Base-by-base conservation (phyloP, 768 basidiomycete species). In the Suillus subluteus region DNA sequence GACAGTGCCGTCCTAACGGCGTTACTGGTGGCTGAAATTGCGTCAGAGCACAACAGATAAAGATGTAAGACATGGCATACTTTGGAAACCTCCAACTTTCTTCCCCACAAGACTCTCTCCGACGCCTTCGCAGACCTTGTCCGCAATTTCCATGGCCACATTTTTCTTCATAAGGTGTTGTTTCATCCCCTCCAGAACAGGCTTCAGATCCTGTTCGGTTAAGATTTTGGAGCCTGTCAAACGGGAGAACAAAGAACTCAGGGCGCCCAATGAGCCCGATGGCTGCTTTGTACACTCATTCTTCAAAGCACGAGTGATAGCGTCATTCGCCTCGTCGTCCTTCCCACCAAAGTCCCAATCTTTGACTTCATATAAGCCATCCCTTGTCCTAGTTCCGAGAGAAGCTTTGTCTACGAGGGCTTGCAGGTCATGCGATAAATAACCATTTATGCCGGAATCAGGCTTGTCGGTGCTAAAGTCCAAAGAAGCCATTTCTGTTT, bases 141-240 rank as follows among this genome's bases (percentile, higher is more conserved):
- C 95, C 15, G 96, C 85, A 68, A 99, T 98, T 66, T 96, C 95
- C 78, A 88, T 93, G 5, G 98, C 98, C 6, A 99, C 98, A 73
- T 99, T 99, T 83, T 99, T 99, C 80, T 91, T 89, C 96, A 98
- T 98, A 55, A 99, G 83, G 78, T 98, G 97, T 67, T 96, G 94
- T 77, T 97, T 96, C 96, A 99, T 99, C 21, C 89, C 93, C 62
- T 91, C 91, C 55, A 99, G 76, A 1, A 97, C 92, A 9, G 97
- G 97, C 70, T 87, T 87, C 63, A 99, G 78, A 76, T 99, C 97
- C 46, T 87, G 83, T 64, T 93, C 86, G 1, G 91, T 91, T 64
- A 99, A 80, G 2, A 89, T 82, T 78, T 95, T 96, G 32, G 89
- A 88, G 0, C 95, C 94, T 4, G 95, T 96, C 71, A 98, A 79